Conservation (phyloP, 2,329 filamentous ascomycete species). For the Purpureocillium lavendulum region DNA sequence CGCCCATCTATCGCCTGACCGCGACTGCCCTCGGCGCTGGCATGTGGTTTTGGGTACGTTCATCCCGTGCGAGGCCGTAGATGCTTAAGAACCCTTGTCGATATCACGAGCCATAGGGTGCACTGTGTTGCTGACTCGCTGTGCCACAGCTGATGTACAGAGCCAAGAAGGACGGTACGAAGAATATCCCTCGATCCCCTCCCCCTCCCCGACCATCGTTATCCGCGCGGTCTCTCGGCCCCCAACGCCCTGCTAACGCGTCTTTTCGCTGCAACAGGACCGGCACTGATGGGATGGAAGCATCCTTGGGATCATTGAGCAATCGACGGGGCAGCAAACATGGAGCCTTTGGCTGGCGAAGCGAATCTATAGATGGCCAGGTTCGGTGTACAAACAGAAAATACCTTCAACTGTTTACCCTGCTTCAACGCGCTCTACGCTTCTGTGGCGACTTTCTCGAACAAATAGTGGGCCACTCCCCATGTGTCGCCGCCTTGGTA, state of each 20-base stretch:
- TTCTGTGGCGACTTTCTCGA: conserved; percentile 40
- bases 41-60: conserved; percentile 97
- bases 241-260: not conserved
- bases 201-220: not conserved
- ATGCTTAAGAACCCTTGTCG: not conserved
- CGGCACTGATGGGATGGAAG: conserved; percentile 83
- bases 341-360: not conserved
- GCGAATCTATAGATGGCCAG: no score
- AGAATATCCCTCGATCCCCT: not conserved
- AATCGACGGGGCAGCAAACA: conserved; percentile 6
- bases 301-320: conserved; percentile 91
- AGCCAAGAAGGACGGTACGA: conserved; percentile 82
- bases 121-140: no score
- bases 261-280: conserved; percentile 30
- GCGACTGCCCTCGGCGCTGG: conserved; percentile 83
- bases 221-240: no score
- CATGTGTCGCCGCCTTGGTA: conserved; percentile 58
- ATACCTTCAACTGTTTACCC: no score
- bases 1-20: conserved; percentile 68
- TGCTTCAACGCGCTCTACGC: no score
- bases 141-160: conserved; percentile 76
- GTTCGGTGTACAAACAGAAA: no score
- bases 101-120: not conserved
- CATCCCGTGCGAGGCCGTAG: no score
- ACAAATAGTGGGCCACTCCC: conserved; percentile 60